Conservation (phyloP, 2,329 filamentous ascomycete species). For the Diplodia sapinea region DNA sequence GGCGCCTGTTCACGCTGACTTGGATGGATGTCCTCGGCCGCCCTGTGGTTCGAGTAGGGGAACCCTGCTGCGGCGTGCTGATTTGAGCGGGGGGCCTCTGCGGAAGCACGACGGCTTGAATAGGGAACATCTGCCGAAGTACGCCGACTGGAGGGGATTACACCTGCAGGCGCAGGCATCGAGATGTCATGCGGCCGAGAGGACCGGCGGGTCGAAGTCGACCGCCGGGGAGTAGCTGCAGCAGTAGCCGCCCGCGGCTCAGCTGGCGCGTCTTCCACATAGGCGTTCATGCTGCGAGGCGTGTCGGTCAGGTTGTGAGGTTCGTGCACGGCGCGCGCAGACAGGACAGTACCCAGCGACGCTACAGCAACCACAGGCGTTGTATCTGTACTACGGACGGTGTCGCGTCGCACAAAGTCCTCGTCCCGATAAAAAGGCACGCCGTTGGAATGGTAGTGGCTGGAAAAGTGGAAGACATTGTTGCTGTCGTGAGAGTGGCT, state of each 20-base stretch:
- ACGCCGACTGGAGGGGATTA: slow-evolving; percentile 11
- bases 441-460: slow-evolving; percentile 32
- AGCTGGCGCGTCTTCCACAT: slow-evolving; percentile 18
- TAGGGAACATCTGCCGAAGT: slow-evolving; percentile 3
- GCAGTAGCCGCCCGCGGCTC: slow-evolving; percentile 20
- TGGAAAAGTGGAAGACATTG: slow-evolving; percentile 29
- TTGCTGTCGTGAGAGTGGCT: slow-evolving; percentile 26
- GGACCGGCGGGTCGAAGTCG: slow-evolving; percentile 19
- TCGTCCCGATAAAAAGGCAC: slow-evolving; percentile 29
- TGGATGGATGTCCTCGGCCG: background rate
- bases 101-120: background rate
- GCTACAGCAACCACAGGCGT: slow-evolving; percentile 44
- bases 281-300: slow-evolving; percentile 30
- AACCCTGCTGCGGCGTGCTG: background rate
- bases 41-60: background rate
- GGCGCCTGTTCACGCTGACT: slow-evolving; percentile 3
- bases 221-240: slow-evolving; percentile 8
- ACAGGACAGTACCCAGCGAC: slow-evolving; percentile 42
- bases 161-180: slow-evolving; percentile 18
- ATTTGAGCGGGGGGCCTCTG: background rate
- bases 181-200: slow-evolving; percentile 27
- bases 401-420: slow-evolving; percentile 17
- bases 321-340: slow-evolving; percentile 37
- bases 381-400: slow-evolving; percentile 36
- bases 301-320: slow-evolving; percentile 21